Evolutionary conservation across 768 basidiomycete species (phyloP), one percentile per base, ranked within the genome.

Genomic region (Xerocomellus chrysenteron): DNA sequence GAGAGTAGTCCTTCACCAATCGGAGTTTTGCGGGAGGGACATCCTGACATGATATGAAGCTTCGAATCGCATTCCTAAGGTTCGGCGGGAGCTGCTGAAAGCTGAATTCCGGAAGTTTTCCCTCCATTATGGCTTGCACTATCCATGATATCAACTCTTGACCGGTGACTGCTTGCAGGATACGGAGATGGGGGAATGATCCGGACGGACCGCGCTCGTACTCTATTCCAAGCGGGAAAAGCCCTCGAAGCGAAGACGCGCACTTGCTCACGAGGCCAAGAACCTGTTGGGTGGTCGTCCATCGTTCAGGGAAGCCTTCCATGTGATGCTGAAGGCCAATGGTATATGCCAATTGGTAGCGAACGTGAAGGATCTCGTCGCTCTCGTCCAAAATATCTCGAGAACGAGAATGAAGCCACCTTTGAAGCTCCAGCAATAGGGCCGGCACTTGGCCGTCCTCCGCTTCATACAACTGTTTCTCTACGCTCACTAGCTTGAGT

Each of bases 401-500:
- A 7, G 70, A 59, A 47, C 36, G 52, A 9, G 24, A 47, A 21
- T 71, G 59, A 9, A 71, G 57, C 67, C 65, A 71, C 9, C n/a
- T 52, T 10, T 72, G 66, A n/a, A 68, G 51, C 11, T 65, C 47
- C 39, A 77, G 50, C 7, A 79, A 57, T 5, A 43, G 21, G 8
- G 41, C 13, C 8, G 66, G 59, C 13, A 60, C 55, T 5, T 53
- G 16, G 4, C 1, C 6, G 10, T 48, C 43, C 6, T 12, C 10
- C 8, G 8, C n/a, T 16, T 13, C 44, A 16, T 36, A 28, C 11
- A 74, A 50, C 30, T 68, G 65, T 32, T 61, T 67, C 53, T 84
- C 77, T 19, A 82, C 65, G 4, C 71, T 73, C 73, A 79, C 75
- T 17, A 84, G 69, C 59, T 75, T 73, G 55, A 80, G 78, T 0